Percentiles rank a stretch among this genome's conserved stretches.
phyloP scores from a whole-genome alignment of 805 yeast species.

The Cyberlindnera maclurae region DNA sequence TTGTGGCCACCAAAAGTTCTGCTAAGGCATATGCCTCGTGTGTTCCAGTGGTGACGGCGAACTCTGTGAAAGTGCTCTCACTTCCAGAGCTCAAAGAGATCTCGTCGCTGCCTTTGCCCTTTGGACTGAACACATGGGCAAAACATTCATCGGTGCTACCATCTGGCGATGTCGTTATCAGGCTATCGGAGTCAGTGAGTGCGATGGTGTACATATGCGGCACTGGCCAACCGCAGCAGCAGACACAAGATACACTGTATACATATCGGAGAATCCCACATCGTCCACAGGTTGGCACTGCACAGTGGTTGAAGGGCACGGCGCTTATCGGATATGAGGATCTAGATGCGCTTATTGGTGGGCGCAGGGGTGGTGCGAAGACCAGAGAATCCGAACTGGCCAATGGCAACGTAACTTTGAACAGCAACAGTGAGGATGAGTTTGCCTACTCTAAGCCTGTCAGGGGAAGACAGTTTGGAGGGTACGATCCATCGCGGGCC shows the following conservation, averaged over 20 bases:
- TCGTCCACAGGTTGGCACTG: conserved; percentile 71
- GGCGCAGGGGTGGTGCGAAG: conserved; percentile 59
- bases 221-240: conserved; percentile 1
- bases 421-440: conserved; percentile 9
- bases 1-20: conserved; percentile 20
- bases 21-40: conserved; percentile 37
- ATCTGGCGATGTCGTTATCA: conserved; percentile 51
- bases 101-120: conserved; percentile 38
- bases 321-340: conserved; percentile 55
- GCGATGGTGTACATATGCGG: conserved; percentile 30
- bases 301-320: conserved; percentile 83
- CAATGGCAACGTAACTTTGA: conserved; percentile 28
- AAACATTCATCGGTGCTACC: conserved; percentile 39
- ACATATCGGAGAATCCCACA: conserved; percentile 61
- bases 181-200: conserved; percentile 50
- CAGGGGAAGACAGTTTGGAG: conserved; percentile 29
- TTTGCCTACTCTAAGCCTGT: conserved; percentile 42
- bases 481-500: conserved; percentile 35
- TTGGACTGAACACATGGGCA: conserved; percentile 32
- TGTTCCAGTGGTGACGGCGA: conserved; percentile 36
- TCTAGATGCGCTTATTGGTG: conserved; percentile 61
- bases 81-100: conserved; percentile 62
- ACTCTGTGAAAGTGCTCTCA: conserved; percentile 41
- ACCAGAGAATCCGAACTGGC: conserved; percentile 55
- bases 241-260: conserved; percentile 61